These are phyloP conservation scores for Cinchona pubescens DNA, from an alignment of 257 asterid genomes.

Conservation along the genomic window DNA sequence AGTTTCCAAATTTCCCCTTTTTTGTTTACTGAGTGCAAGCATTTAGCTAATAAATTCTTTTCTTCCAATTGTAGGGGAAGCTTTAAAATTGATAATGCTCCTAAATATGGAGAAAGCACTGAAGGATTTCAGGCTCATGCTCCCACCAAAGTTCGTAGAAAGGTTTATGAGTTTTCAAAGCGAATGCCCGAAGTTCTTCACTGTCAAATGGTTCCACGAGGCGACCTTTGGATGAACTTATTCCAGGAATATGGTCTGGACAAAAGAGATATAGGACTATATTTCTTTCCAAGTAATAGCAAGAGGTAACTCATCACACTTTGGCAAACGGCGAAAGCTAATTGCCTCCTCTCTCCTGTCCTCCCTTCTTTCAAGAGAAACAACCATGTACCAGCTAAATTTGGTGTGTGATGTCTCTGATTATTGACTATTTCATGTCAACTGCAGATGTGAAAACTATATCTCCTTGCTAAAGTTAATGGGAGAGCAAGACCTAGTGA, in stretches of 20 bases:
- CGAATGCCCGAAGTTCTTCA: conserved; percentile 55
- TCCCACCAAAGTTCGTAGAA: conserved; percentile 43
- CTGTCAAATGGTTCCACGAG: conserved; percentile 43
- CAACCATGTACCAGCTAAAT: background rate
- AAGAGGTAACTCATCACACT: conserved; percentile 37
- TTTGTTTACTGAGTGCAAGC: background rate
- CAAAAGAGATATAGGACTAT: conserved; percentile 49
- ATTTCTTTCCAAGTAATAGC: conserved; percentile 49
- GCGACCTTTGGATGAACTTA: conserved; percentile 34
- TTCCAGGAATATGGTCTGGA: conserved; percentile 41
- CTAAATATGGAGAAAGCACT: conserved; percentile 19
- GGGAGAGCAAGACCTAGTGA: conserved; percentile 30
- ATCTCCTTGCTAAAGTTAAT: conserved; percentile 41
- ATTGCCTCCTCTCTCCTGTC: background rate
- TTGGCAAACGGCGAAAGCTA: background rate
- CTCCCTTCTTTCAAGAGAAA: background rate
- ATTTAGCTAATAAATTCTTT: conserved; percentile 7
- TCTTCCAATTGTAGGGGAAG: conserved; percentile 51
- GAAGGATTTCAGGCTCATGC: conserved; percentile 49
- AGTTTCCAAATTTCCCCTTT: background rate
- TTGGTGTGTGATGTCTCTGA: background rate
- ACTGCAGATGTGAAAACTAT: conserved; percentile 45
- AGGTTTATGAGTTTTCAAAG: conserved; percentile 50
- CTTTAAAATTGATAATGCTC: conserved; percentile 34
- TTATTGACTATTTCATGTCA: background rate